These are phyloP conservation scores for Trypanosoma scelopori DNA, from an alignment of 208 protist genomes.

Conservation along the genomic window DNA sequence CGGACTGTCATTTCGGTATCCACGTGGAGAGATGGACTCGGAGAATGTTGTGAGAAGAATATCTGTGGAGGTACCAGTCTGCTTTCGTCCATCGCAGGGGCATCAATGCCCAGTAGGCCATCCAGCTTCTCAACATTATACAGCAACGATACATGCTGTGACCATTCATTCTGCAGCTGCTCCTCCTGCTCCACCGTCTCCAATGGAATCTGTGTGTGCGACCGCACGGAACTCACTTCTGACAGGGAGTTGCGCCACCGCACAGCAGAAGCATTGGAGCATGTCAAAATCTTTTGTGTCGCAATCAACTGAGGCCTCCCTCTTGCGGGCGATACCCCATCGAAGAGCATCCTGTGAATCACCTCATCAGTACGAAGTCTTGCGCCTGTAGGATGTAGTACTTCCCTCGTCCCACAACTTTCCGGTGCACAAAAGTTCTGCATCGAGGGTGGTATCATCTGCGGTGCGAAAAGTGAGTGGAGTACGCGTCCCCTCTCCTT, in stretches of 20 bases:
- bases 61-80: not conserved
- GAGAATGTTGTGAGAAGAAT: not conserved
- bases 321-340: not conserved
- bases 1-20: not conserved
- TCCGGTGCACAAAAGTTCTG: not conserved
- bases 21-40: not conserved
- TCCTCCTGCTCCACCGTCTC: not conserved
- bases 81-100: not conserved
- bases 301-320: not conserved
- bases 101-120: slow-evolving; percentile 1
- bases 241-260: not conserved
- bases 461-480: not conserved
- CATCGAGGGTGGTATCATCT: not conserved
- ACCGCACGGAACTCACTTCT: not conserved
- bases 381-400: too few species aligned
- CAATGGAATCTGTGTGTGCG: too few species aligned
- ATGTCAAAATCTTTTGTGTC: not conserved
- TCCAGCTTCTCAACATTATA: slow-evolving; percentile 6
- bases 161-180: not conserved
- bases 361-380: not conserved
- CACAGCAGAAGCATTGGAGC: slow-evolving; percentile 1
- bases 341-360: not conserved
- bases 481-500: not conserved
- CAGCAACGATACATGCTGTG: not conserved
- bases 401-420: not conserved